A percentile compares a stretch with the other conserved stretches of the same genome.
Evolutionary conservation across 2,329 filamentous ascomycete species (phyloP).

Genomic region (Huntiella omanensis): DNA sequence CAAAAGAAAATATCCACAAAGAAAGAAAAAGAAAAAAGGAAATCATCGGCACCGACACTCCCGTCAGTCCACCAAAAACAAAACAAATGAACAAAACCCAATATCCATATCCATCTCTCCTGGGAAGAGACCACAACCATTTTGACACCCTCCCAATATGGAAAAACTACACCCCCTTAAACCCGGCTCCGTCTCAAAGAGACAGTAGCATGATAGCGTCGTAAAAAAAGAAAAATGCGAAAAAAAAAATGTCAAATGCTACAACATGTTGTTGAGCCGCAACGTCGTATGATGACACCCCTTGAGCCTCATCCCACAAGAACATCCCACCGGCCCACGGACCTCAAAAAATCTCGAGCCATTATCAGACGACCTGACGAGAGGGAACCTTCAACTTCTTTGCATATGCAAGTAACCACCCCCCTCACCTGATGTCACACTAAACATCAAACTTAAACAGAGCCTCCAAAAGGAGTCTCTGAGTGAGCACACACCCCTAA

Average conservation of each 20-base stretch:
- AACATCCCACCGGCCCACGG: no score
- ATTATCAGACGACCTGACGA: conserved; percentile 4
- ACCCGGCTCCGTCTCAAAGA: neutral
- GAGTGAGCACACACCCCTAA: neutral
- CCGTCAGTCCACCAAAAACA: neutral
- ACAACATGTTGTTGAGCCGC: conserved; percentile 1
- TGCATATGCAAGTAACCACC: neutral
- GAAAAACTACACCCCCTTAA: no score
- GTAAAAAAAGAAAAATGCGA: neutral
- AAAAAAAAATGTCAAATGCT: neutral
- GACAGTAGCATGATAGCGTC: neutral
- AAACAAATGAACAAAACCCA: neutral
- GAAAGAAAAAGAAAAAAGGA: conserved; percentile 1
- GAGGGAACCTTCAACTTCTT: neutral
- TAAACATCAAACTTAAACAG: neutral
- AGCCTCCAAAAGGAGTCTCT: neutral
- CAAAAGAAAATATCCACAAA: neutral
- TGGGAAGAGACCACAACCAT: conserved; percentile 1
- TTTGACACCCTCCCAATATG: no score
- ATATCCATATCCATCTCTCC: conserved; percentile 1
- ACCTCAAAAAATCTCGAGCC: neutral
- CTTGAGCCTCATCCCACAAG: no score
- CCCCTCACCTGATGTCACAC: neutral
- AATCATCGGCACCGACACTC: neutral
- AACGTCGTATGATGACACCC: neutral